A percentile compares a stretch with the other conserved stretches of the same genome.
phyloP scores from a whole-genome alignment of 345 rosid genomes.

The Populus euphratica region DNA sequence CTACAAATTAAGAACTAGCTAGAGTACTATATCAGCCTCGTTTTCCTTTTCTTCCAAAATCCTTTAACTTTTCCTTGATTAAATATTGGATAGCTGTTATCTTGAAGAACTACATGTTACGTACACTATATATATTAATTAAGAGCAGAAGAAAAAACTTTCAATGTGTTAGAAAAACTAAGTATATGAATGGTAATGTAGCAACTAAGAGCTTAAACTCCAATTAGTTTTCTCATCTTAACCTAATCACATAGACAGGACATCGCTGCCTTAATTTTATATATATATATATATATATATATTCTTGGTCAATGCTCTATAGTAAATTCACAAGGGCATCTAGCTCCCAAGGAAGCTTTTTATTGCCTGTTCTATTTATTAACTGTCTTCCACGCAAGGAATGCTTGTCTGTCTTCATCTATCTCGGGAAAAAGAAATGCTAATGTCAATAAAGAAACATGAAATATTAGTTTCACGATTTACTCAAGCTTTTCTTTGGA shows the following conservation, averaged over 20 bases:
- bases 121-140: too few species aligned
- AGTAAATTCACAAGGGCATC: not conserved
- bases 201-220: too few species aligned
- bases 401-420: not conserved
- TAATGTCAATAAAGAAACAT: not conserved
- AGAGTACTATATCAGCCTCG: too few species aligned
- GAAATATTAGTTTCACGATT: not conserved
- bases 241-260: too few species aligned
- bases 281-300: too few species aligned
- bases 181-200: not conserved
- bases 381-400: not conserved
- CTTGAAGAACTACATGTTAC: not conserved
- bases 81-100: not conserved
- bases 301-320: not conserved
- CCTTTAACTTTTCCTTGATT: not conserved
- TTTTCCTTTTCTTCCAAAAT: too few species aligned
- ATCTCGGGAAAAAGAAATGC: not conserved
- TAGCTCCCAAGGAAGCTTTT: not conserved
- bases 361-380: not conserved
- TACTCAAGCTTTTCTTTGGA: not conserved
- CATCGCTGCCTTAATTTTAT: not conserved
- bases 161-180: too few species aligned
- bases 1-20: too few species aligned
- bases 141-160: too few species aligned
- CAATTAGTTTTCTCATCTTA: too few species aligned